Evolutionary conservation across 1,284 basidiomycete species (phyloP).

Genomic region (Inonotus hispidus): DNA sequence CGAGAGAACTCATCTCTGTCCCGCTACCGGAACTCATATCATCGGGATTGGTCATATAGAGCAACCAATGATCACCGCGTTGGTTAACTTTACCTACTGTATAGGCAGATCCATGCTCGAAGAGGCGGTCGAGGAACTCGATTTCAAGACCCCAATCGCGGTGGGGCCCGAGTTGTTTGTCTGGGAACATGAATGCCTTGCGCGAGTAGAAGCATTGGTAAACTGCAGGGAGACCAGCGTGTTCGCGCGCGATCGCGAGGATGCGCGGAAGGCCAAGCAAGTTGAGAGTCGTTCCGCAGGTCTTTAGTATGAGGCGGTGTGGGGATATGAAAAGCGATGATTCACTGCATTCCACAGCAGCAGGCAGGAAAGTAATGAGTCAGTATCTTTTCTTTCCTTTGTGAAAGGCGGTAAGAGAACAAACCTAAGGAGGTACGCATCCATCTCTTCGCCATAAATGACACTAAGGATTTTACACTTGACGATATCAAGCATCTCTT

Average conservation of each 20-base stretch:
- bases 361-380: neutral
- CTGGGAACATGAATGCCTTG: constrained; percentile 99
- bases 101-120: constrained; percentile 87
- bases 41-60: constrained; percentile 79
- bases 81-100: constrained; percentile 93
- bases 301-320: constrained; percentile 97
- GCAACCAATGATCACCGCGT: constrained; percentile 91
- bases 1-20: constrained; percentile 21
- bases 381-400: neutral
- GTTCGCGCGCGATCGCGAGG: constrained; percentile 80
- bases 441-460: constrained; percentile 81
- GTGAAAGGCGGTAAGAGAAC: constrained; percentile 22
- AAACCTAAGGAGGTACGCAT: constrained; percentile 94
- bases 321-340: constrained; percentile 96
- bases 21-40: constrained; percentile 29
- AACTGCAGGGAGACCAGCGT: constrained; percentile 72
- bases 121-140: constrained; percentile 85
- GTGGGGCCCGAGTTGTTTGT: constrained; percentile 92
- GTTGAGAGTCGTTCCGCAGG: constrained; percentile 98
- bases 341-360: constrained; percentile 59
- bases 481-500: constrained; percentile 96
- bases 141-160: constrained; percentile 94
- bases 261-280: constrained; percentile 91
- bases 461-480: constrained; percentile 95
- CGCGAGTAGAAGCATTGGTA: constrained; percentile 96